phyloP scores from a whole-genome alignment of 139 green algal species.

The Coccomyxa sp. region DNA sequence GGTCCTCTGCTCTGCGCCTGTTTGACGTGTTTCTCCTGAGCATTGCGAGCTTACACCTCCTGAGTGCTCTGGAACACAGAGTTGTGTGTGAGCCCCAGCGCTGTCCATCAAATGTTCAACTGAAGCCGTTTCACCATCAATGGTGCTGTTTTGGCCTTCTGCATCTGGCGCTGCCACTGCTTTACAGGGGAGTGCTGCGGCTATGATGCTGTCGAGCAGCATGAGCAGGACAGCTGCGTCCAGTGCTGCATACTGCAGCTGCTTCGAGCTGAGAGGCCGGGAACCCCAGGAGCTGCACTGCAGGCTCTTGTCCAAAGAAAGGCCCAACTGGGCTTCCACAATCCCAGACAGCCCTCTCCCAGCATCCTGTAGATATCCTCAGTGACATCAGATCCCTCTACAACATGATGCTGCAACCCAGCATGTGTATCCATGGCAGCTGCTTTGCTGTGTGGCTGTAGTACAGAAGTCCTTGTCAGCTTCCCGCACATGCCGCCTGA shows the following conservation, averaged over 20 bases:
- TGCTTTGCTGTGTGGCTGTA: not conserved
- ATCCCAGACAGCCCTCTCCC: conserved; percentile 31
- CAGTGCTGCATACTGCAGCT: conserved; percentile 38
- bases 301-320: conserved; percentile 42
- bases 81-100: not conserved
- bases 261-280: conserved; percentile 19
- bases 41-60: too few relatives aligned
- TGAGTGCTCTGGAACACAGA: not conserved
- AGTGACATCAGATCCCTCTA: not conserved
- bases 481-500: not conserved
- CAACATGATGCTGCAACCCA: not conserved
- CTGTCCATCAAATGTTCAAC: not conserved
- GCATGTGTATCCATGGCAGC: not conserved
- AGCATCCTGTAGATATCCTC: conserved; percentile 2
- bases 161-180: not conserved
- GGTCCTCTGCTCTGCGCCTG: too few relatives aligned
- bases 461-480: not conserved
- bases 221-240: conserved; percentile 43
- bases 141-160: not conserved
- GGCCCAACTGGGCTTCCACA: conserved; percentile 28
- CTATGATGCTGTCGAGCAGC: conserved; percentile 31
- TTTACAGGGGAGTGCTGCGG: not conserved
- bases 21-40: too few relatives aligned
- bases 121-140: not conserved
- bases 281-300: conserved; percentile 44